Evolutionary conservation across 2,329 filamentous ascomycete genomes (phyloP).

Genomic region (Fusarium transvaalense): DNA sequence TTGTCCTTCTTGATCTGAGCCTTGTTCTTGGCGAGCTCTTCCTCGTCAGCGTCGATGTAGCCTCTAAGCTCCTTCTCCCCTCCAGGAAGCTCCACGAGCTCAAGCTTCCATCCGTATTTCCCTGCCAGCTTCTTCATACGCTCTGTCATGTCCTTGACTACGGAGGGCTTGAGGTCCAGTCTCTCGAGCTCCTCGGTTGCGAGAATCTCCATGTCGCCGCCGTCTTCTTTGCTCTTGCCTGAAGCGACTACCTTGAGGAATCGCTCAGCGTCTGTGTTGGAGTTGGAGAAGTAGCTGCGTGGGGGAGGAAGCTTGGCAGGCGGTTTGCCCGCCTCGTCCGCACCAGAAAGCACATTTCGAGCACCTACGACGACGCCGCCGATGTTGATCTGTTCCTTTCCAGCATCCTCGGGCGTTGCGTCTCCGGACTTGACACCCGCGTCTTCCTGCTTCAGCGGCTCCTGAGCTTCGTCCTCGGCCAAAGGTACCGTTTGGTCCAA

Average conservation of each 20-base stretch:
- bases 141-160: slow-evolving; percentile 76
- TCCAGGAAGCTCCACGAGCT: slow-evolving; percentile 76
- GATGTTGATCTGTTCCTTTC: slow-evolving; percentile 59
- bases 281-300: slow-evolving; percentile 54
- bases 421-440: slow-evolving; percentile 4
- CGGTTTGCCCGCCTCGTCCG: slow-evolving; percentile 62
- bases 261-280: slow-evolving; percentile 41
- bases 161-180: slow-evolving; percentile 73
- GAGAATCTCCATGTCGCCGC: slow-evolving; percentile 71
- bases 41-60: slow-evolving; percentile 71
- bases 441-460: slow-evolving; percentile 30
- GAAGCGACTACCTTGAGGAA: slow-evolving; percentile 61
- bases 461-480: slow-evolving; percentile 45
- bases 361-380: slow-evolving; percentile 68
- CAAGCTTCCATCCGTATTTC: slow-evolving; percentile 82
- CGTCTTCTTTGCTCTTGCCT: slow-evolving; percentile 65
- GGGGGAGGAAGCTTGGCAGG: slow-evolving; percentile 61
- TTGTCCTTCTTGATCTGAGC: slow-evolving; percentile 39
- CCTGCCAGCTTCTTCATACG: slow-evolving; percentile 77
- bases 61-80: slow-evolving; percentile 74
- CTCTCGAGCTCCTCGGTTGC: slow-evolving; percentile 76
- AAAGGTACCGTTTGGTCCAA: slow-evolving; percentile 50
- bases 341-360: slow-evolving; percentile 61
- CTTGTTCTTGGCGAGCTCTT: slow-evolving; percentile 45
- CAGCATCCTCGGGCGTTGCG: slow-evolving; percentile 43